Evolutionary conservation across 305 asterid species (phyloP).

Genomic region (Fraxinus ornus): DNA sequence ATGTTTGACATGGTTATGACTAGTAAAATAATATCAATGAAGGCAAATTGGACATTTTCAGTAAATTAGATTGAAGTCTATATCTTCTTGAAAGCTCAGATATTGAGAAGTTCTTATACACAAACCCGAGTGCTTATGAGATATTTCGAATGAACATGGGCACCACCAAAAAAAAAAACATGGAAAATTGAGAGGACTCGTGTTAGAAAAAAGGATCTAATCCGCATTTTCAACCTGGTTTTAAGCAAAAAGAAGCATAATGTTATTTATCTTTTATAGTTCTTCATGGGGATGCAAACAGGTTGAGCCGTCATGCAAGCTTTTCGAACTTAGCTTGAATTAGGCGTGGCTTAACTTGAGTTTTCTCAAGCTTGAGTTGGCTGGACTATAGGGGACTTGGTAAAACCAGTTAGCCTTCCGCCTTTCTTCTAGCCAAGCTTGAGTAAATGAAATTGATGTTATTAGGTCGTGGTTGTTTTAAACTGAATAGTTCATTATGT

Average conservation of each 20-base stretch:
- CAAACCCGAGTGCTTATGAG: background rate
- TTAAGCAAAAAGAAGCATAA: background rate
- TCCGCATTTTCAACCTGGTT: background rate
- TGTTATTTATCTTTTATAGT: background rate
- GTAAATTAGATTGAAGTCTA: background rate
- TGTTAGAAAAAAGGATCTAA: background rate
- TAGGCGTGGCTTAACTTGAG: background rate
- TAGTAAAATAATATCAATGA: background rate
- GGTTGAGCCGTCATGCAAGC: background rate
- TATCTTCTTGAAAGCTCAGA: background rate
- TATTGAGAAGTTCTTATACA: background rate
- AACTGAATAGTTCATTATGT: background rate
- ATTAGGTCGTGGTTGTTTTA: background rate
- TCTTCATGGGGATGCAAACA: background rate
- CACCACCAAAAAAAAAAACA: background rate
- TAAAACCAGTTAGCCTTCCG: background rate
- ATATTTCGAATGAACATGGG: background rate
- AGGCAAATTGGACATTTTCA: background rate
- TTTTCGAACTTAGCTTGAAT: background rate
- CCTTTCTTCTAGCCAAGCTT: background rate
- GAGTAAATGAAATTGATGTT: background rate
- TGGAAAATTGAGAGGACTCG: background rate
- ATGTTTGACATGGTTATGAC: background rate
- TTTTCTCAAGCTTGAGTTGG: background rate
- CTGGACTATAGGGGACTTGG: background rate